These are phyloP conservation scores for Sparassis latifolia DNA, from an alignment of 1,284 basidiomycete genomes.

Conservation along the genomic window DNA sequence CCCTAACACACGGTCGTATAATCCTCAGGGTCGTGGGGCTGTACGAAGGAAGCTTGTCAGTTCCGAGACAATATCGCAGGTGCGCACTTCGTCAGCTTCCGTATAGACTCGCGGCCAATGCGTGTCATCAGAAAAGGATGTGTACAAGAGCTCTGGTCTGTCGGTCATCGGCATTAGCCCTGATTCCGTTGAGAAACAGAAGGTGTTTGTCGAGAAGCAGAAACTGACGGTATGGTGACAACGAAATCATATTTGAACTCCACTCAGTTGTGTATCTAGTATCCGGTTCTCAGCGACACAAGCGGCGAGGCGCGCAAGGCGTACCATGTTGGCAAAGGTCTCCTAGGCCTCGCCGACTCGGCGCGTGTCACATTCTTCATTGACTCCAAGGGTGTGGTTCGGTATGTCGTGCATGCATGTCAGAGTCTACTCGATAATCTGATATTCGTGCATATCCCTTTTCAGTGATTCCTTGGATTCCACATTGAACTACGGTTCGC, in stretches of 20 bases:
- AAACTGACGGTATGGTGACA: constrained; percentile 48
- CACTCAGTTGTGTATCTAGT: constrained; percentile 31
- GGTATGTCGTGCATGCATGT: constrained; percentile 31
- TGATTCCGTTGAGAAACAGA: constrained; percentile 66
- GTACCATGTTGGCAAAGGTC: constrained; percentile 56
- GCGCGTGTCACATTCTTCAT: constrained; percentile 73
- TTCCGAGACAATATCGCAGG: constrained; percentile 72
- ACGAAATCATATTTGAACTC: background rate
- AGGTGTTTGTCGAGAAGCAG: constrained; percentile 65
- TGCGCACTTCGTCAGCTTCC: constrained; percentile 21
- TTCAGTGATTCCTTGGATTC: constrained; percentile 47
- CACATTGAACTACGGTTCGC: constrained; percentile 54
- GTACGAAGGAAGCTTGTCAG: constrained; percentile 73
- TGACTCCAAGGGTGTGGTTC: constrained; percentile 60
- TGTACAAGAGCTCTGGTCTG: constrained; percentile 60
- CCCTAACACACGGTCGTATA: constrained; percentile 6
- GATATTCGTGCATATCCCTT: background rate
- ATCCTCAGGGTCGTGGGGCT: constrained; percentile 57
- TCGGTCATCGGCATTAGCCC: constrained; percentile 66
- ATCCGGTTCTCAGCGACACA: constrained; percentile 68
- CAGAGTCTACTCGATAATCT: background rate
- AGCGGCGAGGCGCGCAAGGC: constrained; percentile 55
- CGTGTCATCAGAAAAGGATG: constrained; percentile 44
- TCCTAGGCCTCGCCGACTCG: constrained; percentile 53
- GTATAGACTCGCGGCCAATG: background rate